Conservation (phyloP, 805 yeast species). For the Candida dendrica region DNA sequence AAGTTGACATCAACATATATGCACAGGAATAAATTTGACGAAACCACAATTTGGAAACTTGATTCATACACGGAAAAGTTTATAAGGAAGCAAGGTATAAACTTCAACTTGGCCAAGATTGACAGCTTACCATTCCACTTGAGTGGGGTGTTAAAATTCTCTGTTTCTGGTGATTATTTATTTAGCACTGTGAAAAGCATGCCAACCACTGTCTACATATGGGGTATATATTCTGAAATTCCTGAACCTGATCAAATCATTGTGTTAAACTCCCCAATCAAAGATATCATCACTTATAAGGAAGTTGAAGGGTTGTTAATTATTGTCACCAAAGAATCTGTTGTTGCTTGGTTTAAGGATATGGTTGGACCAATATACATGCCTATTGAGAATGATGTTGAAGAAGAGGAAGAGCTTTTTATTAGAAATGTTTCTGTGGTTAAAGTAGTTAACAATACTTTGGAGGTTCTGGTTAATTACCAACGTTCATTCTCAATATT, state of each 20-base stretch:
- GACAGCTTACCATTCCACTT: neutral
- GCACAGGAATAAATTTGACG: neutral
- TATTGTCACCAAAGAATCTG: slow-evolving; percentile 5
- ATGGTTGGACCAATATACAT: neutral
- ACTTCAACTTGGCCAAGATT: slow-evolving; percentile 5
- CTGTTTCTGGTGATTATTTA: neutral
- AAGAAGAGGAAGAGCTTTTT: neutral
- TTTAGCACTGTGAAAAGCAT: slow-evolving; percentile 3
- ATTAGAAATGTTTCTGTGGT: slow-evolving; percentile 6
- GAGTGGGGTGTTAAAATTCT: slow-evolving; percentile 6
- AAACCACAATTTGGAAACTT: slow-evolving; percentile 8
- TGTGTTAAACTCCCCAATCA: neutral
- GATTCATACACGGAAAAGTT: slow-evolving; percentile 3
- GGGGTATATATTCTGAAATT: slow-evolving; percentile 1
- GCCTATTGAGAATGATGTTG: neutral
- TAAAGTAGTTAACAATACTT: neutral
- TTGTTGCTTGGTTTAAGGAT: slow-evolving; percentile 5
- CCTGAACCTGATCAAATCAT: slow-evolving; percentile 1
- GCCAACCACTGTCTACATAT: slow-evolving; percentile 13
- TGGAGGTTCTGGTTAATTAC: neutral
- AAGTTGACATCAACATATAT: neutral
- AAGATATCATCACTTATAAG: slow-evolving; percentile 7
- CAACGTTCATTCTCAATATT: neutral
- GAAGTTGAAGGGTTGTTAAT: neutral
- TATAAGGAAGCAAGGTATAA: neutral